phyloP scores from a whole-genome alignment of 768 basidiomycete genomes.

The Mycena crocata region DNA sequence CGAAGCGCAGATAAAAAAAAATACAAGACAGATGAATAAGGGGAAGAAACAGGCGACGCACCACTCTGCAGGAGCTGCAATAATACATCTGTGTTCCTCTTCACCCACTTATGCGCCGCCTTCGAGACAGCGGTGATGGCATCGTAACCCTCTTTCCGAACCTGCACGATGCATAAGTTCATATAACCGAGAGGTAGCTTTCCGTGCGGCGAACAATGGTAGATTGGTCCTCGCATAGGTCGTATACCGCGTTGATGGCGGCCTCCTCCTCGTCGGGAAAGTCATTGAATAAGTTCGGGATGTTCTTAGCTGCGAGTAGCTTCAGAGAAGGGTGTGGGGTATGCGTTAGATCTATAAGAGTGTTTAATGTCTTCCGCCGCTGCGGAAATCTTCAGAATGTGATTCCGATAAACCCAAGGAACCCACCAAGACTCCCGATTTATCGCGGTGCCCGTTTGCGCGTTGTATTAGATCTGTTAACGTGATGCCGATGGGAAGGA shows the following conservation, averaged over 20 bases:
- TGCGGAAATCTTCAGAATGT: slow-evolving; percentile 36
- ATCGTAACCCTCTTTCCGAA: slow-evolving; percentile 75
- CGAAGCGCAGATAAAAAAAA: slow-evolving; percentile 5
- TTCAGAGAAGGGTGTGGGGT: slow-evolving; percentile 60
- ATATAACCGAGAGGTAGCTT: background rate
- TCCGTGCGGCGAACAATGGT: slow-evolving; percentile 51
- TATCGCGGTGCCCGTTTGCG: slow-evolving; percentile 53
- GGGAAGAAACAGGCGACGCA: slow-evolving; percentile 48
- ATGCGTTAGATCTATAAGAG: slow-evolving; percentile 66
- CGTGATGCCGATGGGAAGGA: background rate
- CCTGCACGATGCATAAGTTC: slow-evolving; percentile 50
- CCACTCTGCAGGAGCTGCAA: slow-evolving; percentile 82
- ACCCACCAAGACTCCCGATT: slow-evolving; percentile 53
- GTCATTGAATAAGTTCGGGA: slow-evolving; percentile 70
- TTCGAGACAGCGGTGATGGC: slow-evolving; percentile 63
- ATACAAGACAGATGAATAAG: background rate
- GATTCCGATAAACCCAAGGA: slow-evolving; percentile 13
- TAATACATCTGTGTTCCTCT: slow-evolving; percentile 79
- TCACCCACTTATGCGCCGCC: slow-evolving; percentile 68
- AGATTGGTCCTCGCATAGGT: slow-evolving; percentile 79
- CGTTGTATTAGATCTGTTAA: slow-evolving; percentile 54
- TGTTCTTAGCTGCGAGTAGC: slow-evolving; percentile 66
- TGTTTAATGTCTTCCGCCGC: slow-evolving; percentile 64
- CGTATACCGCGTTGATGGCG: slow-evolving; percentile 82
- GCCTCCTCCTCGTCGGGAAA: slow-evolving; percentile 80